Conservation (phyloP, 495 filamentous ascomycete genomes). For the Aspergillus carlsbadensis region DNA sequence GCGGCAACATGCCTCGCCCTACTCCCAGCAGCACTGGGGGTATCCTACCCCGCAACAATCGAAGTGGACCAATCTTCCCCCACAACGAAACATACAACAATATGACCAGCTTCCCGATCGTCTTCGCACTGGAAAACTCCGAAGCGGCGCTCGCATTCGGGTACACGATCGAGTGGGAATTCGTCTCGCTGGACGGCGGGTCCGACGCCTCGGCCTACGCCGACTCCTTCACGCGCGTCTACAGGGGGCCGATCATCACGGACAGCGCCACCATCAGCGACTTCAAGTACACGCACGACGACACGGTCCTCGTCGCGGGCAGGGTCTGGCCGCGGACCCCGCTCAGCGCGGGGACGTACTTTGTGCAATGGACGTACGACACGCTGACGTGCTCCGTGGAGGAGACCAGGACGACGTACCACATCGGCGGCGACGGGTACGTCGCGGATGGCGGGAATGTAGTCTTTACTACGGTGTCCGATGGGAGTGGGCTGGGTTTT, state of each 20-base stretch:
- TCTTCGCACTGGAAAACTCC: constrained; percentile 14
- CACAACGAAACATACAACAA: constrained; percentile 13
- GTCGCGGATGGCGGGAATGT: not conserved
- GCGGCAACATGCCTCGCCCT: not conserved
- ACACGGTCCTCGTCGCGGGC: not conserved
- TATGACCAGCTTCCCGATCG: constrained; percentile 9
- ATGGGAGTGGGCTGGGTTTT: constrained; percentile 1
- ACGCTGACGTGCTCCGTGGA: not conserved
- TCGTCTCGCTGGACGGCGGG: not conserved
- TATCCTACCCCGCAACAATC: constrained; percentile 10
- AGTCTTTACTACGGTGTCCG: not conserved
- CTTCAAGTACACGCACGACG: not conserved
- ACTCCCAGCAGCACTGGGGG: not conserved
- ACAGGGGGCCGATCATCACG: not conserved
- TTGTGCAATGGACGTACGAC: not conserved
- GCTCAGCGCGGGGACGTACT: not conserved
- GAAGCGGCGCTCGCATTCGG: not conserved
- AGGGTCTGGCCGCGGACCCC: not conserved
- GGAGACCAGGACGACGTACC: no score
- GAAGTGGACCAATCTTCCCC: constrained; percentile 15
- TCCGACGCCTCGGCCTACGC: no score
- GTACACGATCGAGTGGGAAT: not conserved
- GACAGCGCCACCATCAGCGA: not conserved
- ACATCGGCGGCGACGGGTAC: not conserved
- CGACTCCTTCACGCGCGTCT: not conserved